A percentile compares a stretch with the other conserved stretches of the same genome.
These are phyloP conservation scores for Hypoxylon fragiforme DNA, from an alignment of 495 filamentous ascomycete species.

Conservation along the genomic window DNA sequence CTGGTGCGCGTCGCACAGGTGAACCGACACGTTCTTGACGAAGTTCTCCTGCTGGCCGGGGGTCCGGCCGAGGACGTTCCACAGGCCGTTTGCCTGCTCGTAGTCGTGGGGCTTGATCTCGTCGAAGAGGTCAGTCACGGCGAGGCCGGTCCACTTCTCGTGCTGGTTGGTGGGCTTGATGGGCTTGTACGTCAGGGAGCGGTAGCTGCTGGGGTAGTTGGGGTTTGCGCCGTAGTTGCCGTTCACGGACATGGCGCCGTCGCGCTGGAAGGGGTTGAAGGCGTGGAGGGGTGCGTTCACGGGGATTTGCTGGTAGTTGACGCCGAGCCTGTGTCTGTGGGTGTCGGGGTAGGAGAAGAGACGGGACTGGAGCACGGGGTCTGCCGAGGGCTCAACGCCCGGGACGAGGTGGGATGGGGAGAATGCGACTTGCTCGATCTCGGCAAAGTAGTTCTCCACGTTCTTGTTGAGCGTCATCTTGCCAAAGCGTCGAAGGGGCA, in stretches of 20 bases:
- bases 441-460: constrained; percentile 69
- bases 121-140: constrained; percentile 40
- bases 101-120: constrained; percentile 61
- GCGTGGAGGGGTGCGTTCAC: constrained; percentile 71
- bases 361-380: constrained; percentile 78
- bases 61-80: constrained; percentile 65
- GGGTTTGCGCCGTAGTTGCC: constrained; percentile 73
- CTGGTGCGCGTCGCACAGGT: constrained; percentile 47
- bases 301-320: constrained; percentile 83
- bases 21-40: constrained; percentile 63
- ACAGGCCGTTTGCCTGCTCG: constrained; percentile 65
- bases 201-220: constrained; percentile 69
- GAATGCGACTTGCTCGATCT: constrained; percentile 88
- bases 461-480: constrained; percentile 70
- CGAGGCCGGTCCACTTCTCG: constrained; percentile 61
- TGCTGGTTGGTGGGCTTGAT: constrained; percentile 64
- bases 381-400: constrained; percentile 69
- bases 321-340: constrained; percentile 76
- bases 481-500: constrained; percentile 69
- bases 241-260: constrained; percentile 69
- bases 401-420: constrained; percentile 74
- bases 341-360: constrained; percentile 85
- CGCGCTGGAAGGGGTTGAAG: constrained; percentile 77
- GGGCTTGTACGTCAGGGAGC: constrained; percentile 57
- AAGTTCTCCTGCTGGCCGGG: constrained; percentile 70